Conservation (phyloP, 257 asterid species). For the Solanum arcanum region DNA sequence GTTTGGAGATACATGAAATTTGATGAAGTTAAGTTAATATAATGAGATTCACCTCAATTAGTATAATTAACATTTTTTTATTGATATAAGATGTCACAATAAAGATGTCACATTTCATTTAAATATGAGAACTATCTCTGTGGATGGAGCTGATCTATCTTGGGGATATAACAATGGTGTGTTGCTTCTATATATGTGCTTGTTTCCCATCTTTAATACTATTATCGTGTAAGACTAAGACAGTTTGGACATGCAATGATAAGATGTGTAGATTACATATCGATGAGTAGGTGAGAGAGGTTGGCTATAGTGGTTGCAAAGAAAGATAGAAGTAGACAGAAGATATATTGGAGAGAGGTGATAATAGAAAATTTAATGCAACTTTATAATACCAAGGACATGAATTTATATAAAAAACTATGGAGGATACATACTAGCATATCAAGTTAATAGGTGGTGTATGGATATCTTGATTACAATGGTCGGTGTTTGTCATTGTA, state of each 20-base stretch:
- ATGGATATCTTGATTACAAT: not conserved
- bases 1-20: no score
- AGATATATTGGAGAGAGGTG: not conserved
- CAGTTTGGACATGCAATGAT: not conserved
- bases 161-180: conserved; percentile 41
- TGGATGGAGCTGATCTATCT: conserved; percentile 43
- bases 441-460: not conserved
- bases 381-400: not conserved
- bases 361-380: no score
- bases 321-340: not conserved
- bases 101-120: not conserved
- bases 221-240: not conserved
- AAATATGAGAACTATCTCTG: conserved; percentile 19
- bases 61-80: not conserved
- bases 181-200: not conserved
- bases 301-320: not conserved
- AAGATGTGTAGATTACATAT: not conserved
- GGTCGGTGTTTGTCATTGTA: no score
- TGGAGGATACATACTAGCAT: not conserved
- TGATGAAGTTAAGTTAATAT: no score
- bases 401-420: no score
- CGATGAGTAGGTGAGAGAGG: not conserved
- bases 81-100: no score
- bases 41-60: not conserved
- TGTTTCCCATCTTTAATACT: not conserved